Conservation (phyloP, 495 filamentous ascomycete genomes). For the Aspergillus affinis region DNA sequence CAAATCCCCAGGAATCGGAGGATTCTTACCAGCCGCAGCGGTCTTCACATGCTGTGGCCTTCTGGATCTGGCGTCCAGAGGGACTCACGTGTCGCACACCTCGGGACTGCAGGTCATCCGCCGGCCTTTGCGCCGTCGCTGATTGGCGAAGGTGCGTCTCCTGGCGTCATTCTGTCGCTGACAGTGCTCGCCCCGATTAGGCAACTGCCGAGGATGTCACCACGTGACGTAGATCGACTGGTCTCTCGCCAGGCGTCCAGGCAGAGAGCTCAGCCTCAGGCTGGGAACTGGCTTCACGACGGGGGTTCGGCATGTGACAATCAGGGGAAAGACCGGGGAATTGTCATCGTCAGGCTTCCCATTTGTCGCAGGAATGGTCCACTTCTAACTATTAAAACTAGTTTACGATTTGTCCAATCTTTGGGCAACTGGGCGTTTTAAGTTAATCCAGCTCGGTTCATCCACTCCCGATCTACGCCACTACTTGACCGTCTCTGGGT, state of each 20-base stretch:
- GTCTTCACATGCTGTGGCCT: slow-evolving; percentile 12
- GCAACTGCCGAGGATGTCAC: slow-evolving; percentile 35
- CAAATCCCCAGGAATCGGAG: background rate
- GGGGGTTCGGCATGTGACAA: slow-evolving; percentile 9
- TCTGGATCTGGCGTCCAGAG: background rate
- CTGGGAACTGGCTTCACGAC: background rate
- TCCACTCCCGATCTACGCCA: background rate
- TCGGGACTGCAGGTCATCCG: slow-evolving; percentile 6
- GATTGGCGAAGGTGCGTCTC: slow-evolving; percentile 20
- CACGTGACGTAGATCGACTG: slow-evolving; percentile 4
- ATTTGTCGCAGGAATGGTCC: background rate
- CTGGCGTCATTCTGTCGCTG: slow-evolving; percentile 29
- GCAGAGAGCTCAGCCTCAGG: background rate
- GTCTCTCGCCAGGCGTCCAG: background rate
- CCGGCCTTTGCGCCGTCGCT: background rate
- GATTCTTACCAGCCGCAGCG: slow-evolving; percentile 4
- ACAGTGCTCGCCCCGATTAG: slow-evolving; percentile 2
- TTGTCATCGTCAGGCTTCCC: background rate
- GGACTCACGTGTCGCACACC: slow-evolving; percentile 14
- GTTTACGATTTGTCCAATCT: too few relatives aligned
- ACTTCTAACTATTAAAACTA: background rate
- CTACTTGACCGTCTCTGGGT: background rate
- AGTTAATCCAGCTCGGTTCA: background rate
- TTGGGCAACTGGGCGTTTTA: too few relatives aligned
- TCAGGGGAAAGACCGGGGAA: slow-evolving; percentile 14